Percentiles rank a stretch among this genome's conserved stretches.
phyloP scores from a whole-genome alignment of 768 basidiomycete genomes.

The Rhodosporidiobolus odoratus region DNA sequence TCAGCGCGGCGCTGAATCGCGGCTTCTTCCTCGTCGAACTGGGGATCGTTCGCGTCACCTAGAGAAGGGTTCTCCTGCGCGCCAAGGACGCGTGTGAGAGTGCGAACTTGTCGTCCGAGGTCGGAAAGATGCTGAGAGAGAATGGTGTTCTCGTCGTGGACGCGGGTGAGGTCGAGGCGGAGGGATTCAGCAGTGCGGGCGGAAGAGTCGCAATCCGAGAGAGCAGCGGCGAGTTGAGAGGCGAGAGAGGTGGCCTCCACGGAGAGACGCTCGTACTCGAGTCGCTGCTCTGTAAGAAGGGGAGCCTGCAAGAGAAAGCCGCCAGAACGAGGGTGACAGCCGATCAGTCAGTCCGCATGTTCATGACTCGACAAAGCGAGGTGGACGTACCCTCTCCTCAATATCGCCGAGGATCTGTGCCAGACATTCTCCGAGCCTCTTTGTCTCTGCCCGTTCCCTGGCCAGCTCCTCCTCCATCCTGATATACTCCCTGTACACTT shows the following conservation, averaged over 20 bases:
- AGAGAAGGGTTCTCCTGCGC: conserved; percentile 78
- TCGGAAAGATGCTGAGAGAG: conserved; percentile 72
- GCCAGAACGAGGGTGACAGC: no score
- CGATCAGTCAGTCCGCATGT: no score
- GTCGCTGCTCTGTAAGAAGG: conserved; percentile 77
- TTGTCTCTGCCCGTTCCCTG: conserved; percentile 72
- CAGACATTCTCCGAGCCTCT: conserved; percentile 75
- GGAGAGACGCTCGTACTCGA: conserved; percentile 77
- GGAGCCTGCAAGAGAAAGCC: conserved; percentile 66
- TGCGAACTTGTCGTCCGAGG: conserved; percentile 75
- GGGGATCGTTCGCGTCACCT: conserved; percentile 47
- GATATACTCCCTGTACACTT: conserved; percentile 87
- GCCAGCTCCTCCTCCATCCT: conserved; percentile 74
- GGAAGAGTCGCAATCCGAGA: conserved; percentile 68
- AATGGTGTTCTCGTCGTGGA: conserved; percentile 60
- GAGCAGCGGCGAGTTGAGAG: conserved; percentile 66
- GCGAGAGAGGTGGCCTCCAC: conserved; percentile 75
- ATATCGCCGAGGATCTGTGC: conserved; percentile 78
- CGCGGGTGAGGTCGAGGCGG: conserved; percentile 41
- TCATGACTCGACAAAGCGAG: background rate
- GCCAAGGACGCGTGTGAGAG: conserved; percentile 69
- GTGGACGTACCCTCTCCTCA: conserved; percentile 68
- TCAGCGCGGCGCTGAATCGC: conserved; percentile 58
- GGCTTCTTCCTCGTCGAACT: conserved; percentile 49
- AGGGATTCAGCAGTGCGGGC: conserved; percentile 55